These are phyloP conservation scores for Penicillium psychrosexuale DNA, from an alignment of 2,329 filamentous ascomycete genomes.

Conservation along the genomic window DNA sequence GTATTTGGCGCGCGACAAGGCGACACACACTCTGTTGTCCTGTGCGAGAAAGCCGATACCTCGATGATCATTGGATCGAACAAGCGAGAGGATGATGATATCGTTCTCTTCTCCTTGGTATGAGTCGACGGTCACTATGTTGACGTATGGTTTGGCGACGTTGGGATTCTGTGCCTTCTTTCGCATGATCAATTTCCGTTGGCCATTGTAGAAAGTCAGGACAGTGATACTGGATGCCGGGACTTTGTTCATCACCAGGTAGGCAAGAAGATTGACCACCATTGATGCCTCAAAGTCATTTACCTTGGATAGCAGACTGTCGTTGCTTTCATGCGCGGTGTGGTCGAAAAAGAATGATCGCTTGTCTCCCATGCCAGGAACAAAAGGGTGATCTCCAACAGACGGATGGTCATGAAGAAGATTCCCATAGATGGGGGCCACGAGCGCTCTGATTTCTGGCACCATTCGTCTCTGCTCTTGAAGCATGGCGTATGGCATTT, in stretches of 20 bases:
- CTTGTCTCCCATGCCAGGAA: conserved; percentile 61
- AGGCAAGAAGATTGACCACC: conserved; percentile 67
- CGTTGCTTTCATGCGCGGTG: conserved; percentile 61
- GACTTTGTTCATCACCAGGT: conserved; percentile 68
- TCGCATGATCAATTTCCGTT: conserved; percentile 63
- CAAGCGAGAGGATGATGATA: conserved; percentile 74
- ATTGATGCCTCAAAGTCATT: conserved; percentile 74
- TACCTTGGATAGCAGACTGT: conserved; percentile 62
- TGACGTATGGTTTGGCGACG: conserved; percentile 45
- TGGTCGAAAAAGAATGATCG: conserved; percentile 65
- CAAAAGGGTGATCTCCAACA: conserved; percentile 52
- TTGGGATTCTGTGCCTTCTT: conserved; percentile 35
- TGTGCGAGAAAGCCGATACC: conserved; percentile 72
- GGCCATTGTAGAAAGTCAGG: conserved; percentile 84
- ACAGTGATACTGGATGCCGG: conserved; percentile 65
- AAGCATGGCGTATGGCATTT: conserved; percentile 62
- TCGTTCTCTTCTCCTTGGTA: conserved; percentile 93
- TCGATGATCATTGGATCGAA: conserved; percentile 61
- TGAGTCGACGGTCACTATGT: conserved; percentile 78
- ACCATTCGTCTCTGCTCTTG: conserved; percentile 69
- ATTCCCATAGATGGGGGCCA: conserved; percentile 60
- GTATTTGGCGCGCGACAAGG: conserved; percentile 66
- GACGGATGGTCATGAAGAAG: conserved; percentile 55
- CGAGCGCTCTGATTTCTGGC: conserved; percentile 61
- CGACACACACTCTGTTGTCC: conserved; percentile 61